Percentiles rank a stretch among this genome's conserved stretches.
Conservation (phyloP, 495 filamentous ascomycete species). For the Penicillium tannophilum region DNA sequence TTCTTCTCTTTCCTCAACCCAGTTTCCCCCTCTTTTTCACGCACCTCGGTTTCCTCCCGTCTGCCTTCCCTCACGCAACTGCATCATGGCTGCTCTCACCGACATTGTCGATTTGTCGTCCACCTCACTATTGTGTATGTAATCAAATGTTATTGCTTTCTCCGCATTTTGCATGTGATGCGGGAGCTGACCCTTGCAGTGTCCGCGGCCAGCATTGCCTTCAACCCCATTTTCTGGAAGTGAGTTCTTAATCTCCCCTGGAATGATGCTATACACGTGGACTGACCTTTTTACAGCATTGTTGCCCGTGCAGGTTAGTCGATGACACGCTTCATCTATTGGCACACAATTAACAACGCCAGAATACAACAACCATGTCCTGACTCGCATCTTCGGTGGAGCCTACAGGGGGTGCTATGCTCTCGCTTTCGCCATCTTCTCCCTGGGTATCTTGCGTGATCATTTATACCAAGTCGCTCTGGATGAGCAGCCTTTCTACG, state of each 20-base stretch:
- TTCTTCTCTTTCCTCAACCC: conserved; percentile 12
- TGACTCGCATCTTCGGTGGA: conserved; percentile 87
- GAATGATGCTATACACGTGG: neutral
- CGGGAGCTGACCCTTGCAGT: conserved; percentile 38
- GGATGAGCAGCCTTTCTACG: conserved; percentile 46
- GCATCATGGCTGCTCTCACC: conserved; percentile 39
- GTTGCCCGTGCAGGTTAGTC: conserved; percentile 50
- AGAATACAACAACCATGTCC: conserved; percentile 90
- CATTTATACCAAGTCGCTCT: conserved; percentile 54
- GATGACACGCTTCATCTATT: conserved; percentile 6
- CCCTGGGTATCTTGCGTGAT: conserved; percentile 85
- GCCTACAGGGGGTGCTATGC: conserved; percentile 84
- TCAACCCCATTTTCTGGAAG: conserved; percentile 63
- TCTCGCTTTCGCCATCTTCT: conserved; percentile 87
- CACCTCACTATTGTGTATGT: conserved; percentile 45
- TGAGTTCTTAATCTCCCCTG: conserved; percentile 29
- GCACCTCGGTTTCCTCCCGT: neutral
- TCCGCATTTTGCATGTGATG: conserved; percentile 41
- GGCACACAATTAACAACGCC: conserved; percentile 19
- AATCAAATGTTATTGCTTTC: conserved; percentile 7
- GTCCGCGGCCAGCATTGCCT: conserved; percentile 52
- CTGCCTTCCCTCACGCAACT: neutral
- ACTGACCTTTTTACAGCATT: conserved; percentile 30
- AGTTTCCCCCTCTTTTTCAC: conserved; percentile 11
- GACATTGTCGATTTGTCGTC: conserved; percentile 51